Conservation (phyloP, 768 basidiomycete genomes). For the Termitomyces titanicus region DNA sequence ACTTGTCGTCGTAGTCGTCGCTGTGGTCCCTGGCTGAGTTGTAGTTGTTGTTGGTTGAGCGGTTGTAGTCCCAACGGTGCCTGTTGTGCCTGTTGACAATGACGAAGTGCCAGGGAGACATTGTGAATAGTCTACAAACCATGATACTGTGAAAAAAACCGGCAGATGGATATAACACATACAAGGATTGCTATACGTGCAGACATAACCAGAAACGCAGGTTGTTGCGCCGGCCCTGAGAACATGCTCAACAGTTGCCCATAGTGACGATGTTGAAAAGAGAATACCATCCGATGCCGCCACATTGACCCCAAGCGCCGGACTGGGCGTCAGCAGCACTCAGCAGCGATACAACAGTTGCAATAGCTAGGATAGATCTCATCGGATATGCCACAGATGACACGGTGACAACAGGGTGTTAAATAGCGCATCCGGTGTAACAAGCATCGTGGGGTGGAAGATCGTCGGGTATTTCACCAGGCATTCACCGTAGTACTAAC, state of each 20-base stretch:
- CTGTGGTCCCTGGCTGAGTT: conserved; percentile 24
- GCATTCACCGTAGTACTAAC: neutral
- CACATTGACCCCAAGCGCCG: conserved; percentile 40
- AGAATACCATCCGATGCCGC: conserved; percentile 32
- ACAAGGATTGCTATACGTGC: conserved; percentile 39
- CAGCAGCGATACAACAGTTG: conserved; percentile 12
- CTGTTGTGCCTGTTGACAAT: conserved; percentile 20
- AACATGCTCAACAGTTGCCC: neutral
- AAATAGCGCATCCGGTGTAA: conserved; percentile 7
- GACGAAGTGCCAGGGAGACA: conserved; percentile 39
- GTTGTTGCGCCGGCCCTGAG: conserved; percentile 39
- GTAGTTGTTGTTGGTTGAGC: conserved; percentile 18
- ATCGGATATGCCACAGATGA: neutral
- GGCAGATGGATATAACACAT: conserved; percentile 15
- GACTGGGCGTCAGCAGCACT: conserved; percentile 30
- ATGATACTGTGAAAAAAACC: neutral
- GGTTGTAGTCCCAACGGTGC: conserved; percentile 27
- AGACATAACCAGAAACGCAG: conserved; percentile 40
- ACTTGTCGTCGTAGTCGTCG: conserved; percentile 29
- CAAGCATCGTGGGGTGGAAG: conserved; percentile 6
- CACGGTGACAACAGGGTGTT: neutral
- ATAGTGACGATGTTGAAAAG: neutral
- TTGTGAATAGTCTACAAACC: conserved; percentile 45
- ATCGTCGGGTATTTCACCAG: conserved; percentile 9
- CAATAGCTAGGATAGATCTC: conserved; percentile 13